These are phyloP conservation scores for Millerago galiae DNA, from an alignment of 805 yeast species.

Conservation along the genomic window DNA sequence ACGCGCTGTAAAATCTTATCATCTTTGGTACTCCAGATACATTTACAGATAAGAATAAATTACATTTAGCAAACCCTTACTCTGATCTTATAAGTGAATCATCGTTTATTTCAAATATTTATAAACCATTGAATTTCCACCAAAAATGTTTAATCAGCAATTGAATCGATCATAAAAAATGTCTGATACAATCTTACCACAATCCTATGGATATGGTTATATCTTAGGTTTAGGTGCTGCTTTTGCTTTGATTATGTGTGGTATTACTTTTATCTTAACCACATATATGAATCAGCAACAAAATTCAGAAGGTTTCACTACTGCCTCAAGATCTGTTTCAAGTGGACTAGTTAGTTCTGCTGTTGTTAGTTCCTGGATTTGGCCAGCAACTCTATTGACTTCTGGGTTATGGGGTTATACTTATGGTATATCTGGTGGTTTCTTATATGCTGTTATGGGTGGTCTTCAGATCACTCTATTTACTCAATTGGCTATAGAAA, in stretches of 20 bases:
- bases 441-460: constrained; percentile 26
- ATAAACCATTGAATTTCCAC: too few relatives aligned
- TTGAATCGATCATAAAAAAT: not conserved
- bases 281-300: constrained; percentile 34
- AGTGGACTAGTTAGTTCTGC: constrained; percentile 39
- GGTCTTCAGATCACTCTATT: constrained; percentile 33
- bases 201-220: constrained; percentile 28
- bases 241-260: constrained; percentile 34
- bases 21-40: too few relatives aligned
- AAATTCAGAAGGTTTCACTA: constrained; percentile 33
- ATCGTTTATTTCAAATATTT: not conserved
- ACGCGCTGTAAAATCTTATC: not conserved
- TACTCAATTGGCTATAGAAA: constrained; percentile 32
- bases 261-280: constrained; percentile 28
- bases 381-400: constrained; percentile 36
- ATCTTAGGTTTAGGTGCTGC: constrained; percentile 40
- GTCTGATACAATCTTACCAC: constrained; percentile 11
- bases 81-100: not conserved
- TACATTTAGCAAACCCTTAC: not conserved
- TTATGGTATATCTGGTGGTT: constrained; percentile 37
- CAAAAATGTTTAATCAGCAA: not conserved
- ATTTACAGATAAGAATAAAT: too few relatives aligned
- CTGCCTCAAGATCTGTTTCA: constrained; percentile 35
- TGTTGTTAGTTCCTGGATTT: constrained; percentile 41
- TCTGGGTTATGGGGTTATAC: constrained; percentile 35